Evolutionary conservation across 495 filamentous ascomycete species (phyloP), one percentile per base, ranked within the genome.

Genomic region (Neurospora intermedia): DNA sequence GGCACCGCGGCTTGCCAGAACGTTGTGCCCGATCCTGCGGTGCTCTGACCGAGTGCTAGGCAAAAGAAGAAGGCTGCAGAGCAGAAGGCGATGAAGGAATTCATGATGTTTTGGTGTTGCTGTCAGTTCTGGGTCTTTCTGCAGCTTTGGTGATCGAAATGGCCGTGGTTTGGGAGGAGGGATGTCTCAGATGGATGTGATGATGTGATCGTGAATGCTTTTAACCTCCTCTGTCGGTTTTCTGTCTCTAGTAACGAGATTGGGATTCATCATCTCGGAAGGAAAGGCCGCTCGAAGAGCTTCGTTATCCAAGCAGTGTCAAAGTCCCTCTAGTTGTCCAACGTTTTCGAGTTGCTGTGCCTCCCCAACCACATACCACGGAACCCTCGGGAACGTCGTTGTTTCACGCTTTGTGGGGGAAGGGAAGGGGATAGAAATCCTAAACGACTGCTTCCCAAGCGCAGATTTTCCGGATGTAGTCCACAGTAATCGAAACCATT

Each of bases 31-130:
- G 42, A n/a, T 42, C 54, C 69, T 7, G 46, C 46, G 23, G 48
- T 75, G 73, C 35, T 72, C 70, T 74, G 76, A 23, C 62, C 70
- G 2, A 74, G 15, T 20, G 71, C 70, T 23, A 75, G 41, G 66
- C 54, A 20, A 40, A 75, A 31, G 20, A 79, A n/a, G 20, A 79
- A n/a, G 16, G 73, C 43, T 38, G 70, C 62, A 3, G 46, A 39
- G 16, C 59, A 20, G 54, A 74, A 35, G 40, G 69, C 42, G 46
- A 69, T 9, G 4, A 35, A 71, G 48, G 71, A 38, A 10, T 35
- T 71, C 38, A 59, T 43, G n/a, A 71, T 71, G 23, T 2, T 62
- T 59, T 6, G 23, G 54, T 35, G 4, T 31, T 31, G 27, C 2
- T 2, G 15, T 16, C 27, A 23, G 23, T 35, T 6, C 9, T 62